Conservation (phyloP, 495 filamentous ascomycete species). For the Aspergillus homomorphus region DNA sequence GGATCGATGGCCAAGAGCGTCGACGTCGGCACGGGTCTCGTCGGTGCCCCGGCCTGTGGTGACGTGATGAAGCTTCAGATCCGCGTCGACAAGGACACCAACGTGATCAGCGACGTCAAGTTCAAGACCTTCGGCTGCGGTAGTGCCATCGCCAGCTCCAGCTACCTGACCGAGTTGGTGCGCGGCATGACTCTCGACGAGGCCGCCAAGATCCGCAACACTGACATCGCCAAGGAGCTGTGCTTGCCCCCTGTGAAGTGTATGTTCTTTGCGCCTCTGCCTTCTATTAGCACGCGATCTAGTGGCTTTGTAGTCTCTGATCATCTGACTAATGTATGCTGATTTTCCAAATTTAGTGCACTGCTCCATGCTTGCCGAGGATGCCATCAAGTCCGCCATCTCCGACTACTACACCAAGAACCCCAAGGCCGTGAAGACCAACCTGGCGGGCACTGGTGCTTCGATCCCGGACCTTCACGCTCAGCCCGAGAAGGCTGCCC, state of each 20-base stretch:
- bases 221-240: slow-evolving; percentile 94
- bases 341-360: slow-evolving; percentile 49
- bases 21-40: slow-evolving; percentile 94
- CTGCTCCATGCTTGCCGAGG: slow-evolving; percentile 98
- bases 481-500: slow-evolving; percentile 37
- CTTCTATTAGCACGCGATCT: not conserved
- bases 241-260: slow-evolving; percentile 95
- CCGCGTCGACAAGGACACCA: slow-evolving; percentile 82
- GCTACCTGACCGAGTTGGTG: slow-evolving; percentile 89
- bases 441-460: slow-evolving; percentile 68
- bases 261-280: slow-evolving; percentile 45
- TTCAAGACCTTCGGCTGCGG: slow-evolving; percentile 99
- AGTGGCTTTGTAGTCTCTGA: not conserved
- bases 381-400: slow-evolving; percentile 99
- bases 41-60: slow-evolving; percentile 85
- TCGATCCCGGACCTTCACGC: slow-evolving; percentile 54
- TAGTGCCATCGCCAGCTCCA: slow-evolving; percentile 85
- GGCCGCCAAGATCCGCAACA: slow-evolving; percentile 87
- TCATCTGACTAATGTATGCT: not conserved
- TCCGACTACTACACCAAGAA: slow-evolving; percentile 96
- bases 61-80: slow-evolving; percentile 99
- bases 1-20: slow-evolving; percentile 78
- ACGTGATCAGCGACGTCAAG: slow-evolving; percentile 90
- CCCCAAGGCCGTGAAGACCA: slow-evolving; percentile 66
- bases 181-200: slow-evolving; percentile 95